Conservation (phyloP, 768 basidiomycete species). For the Serendipita sp. region DNA sequence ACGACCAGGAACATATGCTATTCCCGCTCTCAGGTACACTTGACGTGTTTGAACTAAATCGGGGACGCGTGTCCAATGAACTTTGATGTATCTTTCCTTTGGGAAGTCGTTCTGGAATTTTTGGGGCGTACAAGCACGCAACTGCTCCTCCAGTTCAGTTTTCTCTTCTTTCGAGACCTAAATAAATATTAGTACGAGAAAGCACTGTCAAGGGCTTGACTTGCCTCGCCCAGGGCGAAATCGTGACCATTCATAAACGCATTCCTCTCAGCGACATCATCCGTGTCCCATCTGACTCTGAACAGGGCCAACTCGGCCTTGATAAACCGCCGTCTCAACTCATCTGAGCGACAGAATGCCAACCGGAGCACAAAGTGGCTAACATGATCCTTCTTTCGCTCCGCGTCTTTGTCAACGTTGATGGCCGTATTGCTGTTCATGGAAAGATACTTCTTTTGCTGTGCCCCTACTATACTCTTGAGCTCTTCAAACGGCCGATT, state of each 20-base stretch:
- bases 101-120: slow-evolving; percentile 26
- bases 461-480: slow-evolving; percentile 38
- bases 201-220: slow-evolving; percentile 11
- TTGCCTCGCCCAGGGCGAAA: slow-evolving; percentile 50
- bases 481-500: slow-evolving; percentile 72
- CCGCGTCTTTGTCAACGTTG: slow-evolving; percentile 32
- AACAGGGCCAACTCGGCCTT: slow-evolving; percentile 82
- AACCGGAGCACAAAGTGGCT: slow-evolving; percentile 88
- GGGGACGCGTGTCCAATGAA: slow-evolving; percentile 91
- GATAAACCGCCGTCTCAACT: slow-evolving; percentile 72
- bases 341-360: slow-evolving; percentile 92
- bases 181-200: neutral
- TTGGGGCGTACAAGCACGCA: slow-evolving; percentile 32
- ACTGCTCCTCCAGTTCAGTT: slow-evolving; percentile 25
- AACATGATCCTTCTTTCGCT: slow-evolving; percentile 71
- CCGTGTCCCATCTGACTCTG: slow-evolving; percentile 57
- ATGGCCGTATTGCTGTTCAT: slow-evolving; percentile 41
- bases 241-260: slow-evolving; percentile 48
- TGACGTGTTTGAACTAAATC: slow-evolving; percentile 73
- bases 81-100: slow-evolving; percentile 64
- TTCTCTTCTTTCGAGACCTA: slow-evolving; percentile 51
- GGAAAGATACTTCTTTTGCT: slow-evolving; percentile 63
- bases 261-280: slow-evolving; percentile 38
- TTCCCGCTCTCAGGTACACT: slow-evolving; percentile 62
- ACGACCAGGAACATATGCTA: slow-evolving; percentile 71